phyloP scores from a whole-genome alignment of 2,329 filamentous ascomycete species.

The Fusarium proliferatum region DNA sequence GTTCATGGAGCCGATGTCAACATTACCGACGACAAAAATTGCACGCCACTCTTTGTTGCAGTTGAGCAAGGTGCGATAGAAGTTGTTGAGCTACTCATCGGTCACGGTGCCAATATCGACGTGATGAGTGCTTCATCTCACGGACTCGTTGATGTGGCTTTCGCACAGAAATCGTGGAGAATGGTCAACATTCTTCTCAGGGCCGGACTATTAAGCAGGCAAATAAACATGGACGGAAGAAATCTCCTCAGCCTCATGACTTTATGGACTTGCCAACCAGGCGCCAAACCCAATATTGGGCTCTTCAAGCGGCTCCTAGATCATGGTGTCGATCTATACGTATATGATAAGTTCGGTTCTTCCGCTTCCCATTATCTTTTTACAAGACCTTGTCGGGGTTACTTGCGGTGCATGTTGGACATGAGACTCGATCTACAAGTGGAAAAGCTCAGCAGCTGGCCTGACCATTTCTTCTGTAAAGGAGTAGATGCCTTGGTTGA shows the following conservation, averaged over 20 bases:
- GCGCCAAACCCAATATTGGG: background rate
- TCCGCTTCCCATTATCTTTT: background rate
- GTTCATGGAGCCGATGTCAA: background rate
- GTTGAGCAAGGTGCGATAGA: background rate
- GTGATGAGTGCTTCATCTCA: background rate
- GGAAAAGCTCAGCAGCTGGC: background rate
- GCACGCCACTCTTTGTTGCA: background rate
- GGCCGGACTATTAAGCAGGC: background rate
- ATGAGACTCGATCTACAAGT: background rate
- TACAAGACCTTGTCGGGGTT: background rate
- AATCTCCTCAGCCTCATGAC: background rate
- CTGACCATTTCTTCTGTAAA: background rate
- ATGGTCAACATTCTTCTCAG: background rate
- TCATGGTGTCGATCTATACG: background rate
- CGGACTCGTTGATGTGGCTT: background rate
- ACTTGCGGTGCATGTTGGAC: background rate
- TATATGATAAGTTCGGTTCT: accelerated
- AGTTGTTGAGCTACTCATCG: background rate
- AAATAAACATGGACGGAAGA: background rate
- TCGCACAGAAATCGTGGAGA: background rate
- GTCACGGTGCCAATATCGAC: background rate
- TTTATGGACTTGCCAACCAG: background rate
- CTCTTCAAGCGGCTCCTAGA: background rate
- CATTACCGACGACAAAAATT: background rate
- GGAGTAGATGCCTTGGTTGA: background rate